Evolutionary conservation across 2,329 filamentous ascomycete genomes (phyloP), one percentile per base, ranked within the genome.

Genomic region (Apiospora kogelbergensis): DNA sequence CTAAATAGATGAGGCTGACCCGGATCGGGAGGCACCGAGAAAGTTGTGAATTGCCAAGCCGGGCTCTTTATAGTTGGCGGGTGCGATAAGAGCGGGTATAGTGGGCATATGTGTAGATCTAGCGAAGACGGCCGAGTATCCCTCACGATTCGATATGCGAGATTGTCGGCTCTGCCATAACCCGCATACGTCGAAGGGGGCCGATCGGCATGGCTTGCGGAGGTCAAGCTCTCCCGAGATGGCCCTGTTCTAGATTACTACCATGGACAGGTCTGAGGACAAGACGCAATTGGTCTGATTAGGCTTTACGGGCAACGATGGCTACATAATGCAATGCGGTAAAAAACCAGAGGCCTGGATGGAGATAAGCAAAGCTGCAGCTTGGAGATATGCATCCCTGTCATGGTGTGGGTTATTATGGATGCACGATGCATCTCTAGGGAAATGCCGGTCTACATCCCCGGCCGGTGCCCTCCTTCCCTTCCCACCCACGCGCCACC

Each of bases 341-440:
- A 60, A 60, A 45, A 7, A 60, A 33, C 10, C 26, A 37, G 17
- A 60, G 26, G 53, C 26, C 53, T 30, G 26, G 30, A n/a, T n/a
- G 26, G 53, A 60, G 53, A 60, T 60, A 60, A 60, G 53, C 53
- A 37, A n/a, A 10, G 30, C 53, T 60, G 53, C 53, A 60, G 53
- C 53, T 60, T 20, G 30, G 11, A 60, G 53, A 60, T 60, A 60
- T 60, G 20, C 17, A 60, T 30, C 53, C 53, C 53, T 60, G 53
- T 60, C 53, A 9, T 3, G 17, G 30, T 11, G 53, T 60, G 53
- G 53, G 53, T 37, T 60, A 37, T 37, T 30, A 37, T 20, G 53
- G 53, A 60, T 37, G n/a, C 45, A 13, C 1, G n/a, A 24, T 48
- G 48, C 26, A 30, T n/a, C 30, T 20, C 48, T 26, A 57, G 48